Conservation (phyloP, 2,329 filamentous ascomycete genomes). For the Diaporthe capsici region DNA sequence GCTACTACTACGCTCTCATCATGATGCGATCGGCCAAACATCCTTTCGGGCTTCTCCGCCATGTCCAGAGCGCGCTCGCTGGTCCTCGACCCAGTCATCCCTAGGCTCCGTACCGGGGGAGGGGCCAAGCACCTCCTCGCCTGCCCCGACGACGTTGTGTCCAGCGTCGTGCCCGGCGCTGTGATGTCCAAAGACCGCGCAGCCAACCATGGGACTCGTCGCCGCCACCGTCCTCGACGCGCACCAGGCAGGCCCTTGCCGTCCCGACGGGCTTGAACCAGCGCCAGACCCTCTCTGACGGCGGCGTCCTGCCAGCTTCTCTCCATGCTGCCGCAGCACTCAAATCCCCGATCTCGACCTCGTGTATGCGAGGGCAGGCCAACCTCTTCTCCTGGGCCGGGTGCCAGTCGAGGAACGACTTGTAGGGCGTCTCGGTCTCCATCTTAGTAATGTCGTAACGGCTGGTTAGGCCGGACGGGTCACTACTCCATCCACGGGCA, state of each 20-base stretch:
- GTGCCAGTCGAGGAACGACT: conserved; percentile 53
- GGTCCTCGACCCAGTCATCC: conserved; percentile 44
- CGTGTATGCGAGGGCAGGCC: conserved; percentile 54
- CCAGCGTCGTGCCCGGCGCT: conserved; percentile 49
- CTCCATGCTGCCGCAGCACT: conserved; percentile 50
- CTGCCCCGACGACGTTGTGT: conserved; percentile 11
- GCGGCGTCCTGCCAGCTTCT: conserved; percentile 51
- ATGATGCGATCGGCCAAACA: conserved; percentile 42
- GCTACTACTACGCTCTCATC: conserved; percentile 48
- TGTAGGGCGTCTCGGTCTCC: conserved; percentile 52
- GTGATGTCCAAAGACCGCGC: conserved; percentile 53
- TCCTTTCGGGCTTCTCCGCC: conserved; percentile 43
- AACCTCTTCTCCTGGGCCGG: conserved; percentile 43
- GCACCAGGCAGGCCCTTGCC: conserved; percentile 52
- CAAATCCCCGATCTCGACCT: conserved; percentile 50
- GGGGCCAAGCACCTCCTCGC: conserved; percentile 45
- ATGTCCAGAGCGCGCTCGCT: conserved; percentile 45
- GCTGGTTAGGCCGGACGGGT: conserved; percentile 53
- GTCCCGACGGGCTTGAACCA: conserved; percentile 53
- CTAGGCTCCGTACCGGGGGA: conserved; percentile 44
- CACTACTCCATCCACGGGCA: conserved; percentile 54
- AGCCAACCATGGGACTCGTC: conserved; percentile 45
- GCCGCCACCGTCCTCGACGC: conserved; percentile 46
- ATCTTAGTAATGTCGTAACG: conserved; percentile 4
- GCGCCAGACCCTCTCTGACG: conserved; percentile 52